Evolutionary conservation across 495 filamentous ascomycete species (phyloP).

Genomic region (Penicillium canariense): DNA sequence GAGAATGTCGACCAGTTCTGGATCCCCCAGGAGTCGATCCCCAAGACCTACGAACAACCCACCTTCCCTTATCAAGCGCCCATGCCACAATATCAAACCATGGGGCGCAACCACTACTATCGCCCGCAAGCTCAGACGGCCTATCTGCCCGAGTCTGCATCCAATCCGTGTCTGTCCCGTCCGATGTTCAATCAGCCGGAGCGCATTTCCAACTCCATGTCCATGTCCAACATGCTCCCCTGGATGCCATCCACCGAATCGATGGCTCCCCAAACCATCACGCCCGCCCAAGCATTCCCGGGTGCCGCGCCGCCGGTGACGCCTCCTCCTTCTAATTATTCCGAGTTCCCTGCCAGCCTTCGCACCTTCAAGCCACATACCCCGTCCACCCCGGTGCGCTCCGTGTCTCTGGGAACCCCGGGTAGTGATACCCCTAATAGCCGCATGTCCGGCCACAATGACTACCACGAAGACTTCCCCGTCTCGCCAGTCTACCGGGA

Average conservation of each 20-base stretch:
- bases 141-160: constrained; percentile 42
- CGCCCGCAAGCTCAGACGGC: constrained; percentile 31
- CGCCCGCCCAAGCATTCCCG: constrained; percentile 35
- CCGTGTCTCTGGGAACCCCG: constrained; percentile 38
- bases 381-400: constrained; percentile 42
- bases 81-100: constrained; percentile 39
- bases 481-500: constrained; percentile 40
- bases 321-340: constrained; percentile 41
- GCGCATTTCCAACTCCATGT: constrained; percentile 39
- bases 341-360: constrained; percentile 39
- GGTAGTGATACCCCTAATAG: constrained; percentile 42
- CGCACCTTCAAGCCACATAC: constrained; percentile 41
- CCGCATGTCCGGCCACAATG: constrained; percentile 36
- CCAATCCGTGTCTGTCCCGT: constrained; percentile 45
- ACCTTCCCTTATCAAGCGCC: constrained; percentile 36
- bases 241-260: constrained; percentile 43
- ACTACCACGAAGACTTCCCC: constrained; percentile 41
- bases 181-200: constrained; percentile 45
- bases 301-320: constrained; percentile 37
- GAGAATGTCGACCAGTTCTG: constrained; percentile 47
- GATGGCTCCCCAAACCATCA: constrained; percentile 42
- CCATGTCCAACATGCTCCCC: constrained; percentile 44
- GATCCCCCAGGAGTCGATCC: constrained; percentile 36
- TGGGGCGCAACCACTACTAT: constrained; percentile 40
- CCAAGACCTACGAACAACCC: constrained; percentile 39